Evolutionary conservation across 1,139 yeast genomes (phyloP), one percentile per base, ranked within the genome.

Genomic region (Sugiyamaella pinicola): DNA sequence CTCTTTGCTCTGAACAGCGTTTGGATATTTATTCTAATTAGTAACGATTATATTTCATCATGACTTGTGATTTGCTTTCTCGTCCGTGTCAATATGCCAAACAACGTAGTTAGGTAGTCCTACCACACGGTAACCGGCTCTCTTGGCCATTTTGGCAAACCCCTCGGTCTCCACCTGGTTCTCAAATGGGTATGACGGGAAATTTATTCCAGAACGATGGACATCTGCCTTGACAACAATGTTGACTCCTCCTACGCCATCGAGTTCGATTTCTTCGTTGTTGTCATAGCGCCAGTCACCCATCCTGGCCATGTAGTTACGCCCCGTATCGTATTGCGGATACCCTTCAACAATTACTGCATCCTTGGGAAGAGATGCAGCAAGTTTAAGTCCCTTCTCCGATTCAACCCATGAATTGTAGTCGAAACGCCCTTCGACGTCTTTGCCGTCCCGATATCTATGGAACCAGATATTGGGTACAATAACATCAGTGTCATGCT

Each of bases 101-200:
- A 89, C 78, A 1, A 91, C 87, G 67, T 89, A 89, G 71, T 89
- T 95, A 33, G 96, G 96, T 61, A 88, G 76, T 0, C 96, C 96
- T 49, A 89, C 90, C 29, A 89, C 96, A 55, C 74, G 74, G 67
- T 81, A 86, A 3, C 95, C 95, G 86, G 88, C 86, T 52, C 77
- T 75, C 62, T 79, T 85, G 35, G 91, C 85, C 89, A 89, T 79
- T 65, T 87, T 88, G 47, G 96, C 96, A 71, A 88, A 88, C 0
- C 95, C 96, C 68, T 89, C 71, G 18, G 96, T 89, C 67, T 88
- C 96, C 0, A 96, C 96, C 68, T 89, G 96, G 65, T 87, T 88
- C 68, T 84, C 81, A 67, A 87, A 88, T 2, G 96, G 84, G 65
- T 87, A 88, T 2, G 96, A 95, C 8, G 96, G 95, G 75, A 88